phyloP scores from a whole-genome alignment of 345 rosid genomes.

The Lenwebbia sp. region DNA sequence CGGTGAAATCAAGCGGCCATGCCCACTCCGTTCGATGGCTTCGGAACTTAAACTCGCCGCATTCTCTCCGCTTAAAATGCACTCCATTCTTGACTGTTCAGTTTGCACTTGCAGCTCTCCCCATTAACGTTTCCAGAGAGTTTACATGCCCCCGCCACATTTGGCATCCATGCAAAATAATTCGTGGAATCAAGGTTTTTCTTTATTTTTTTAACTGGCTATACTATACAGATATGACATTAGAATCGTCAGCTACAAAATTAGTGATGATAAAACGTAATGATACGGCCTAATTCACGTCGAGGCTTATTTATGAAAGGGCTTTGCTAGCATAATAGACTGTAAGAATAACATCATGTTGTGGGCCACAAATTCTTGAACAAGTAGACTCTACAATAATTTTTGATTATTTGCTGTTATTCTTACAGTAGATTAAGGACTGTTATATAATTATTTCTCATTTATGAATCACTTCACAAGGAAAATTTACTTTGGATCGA shows the following conservation, averaged over 20 bases:
- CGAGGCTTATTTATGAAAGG: no score
- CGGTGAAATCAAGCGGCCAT: conserved; percentile 1
- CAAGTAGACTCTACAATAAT: no score
- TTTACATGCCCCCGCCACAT: background rate
- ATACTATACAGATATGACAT: background rate
- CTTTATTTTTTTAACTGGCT: background rate
- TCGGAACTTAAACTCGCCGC: background rate
- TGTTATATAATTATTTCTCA: no score
- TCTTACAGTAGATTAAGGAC: no score
- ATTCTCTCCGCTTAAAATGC: background rate
- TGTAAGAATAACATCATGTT: no score
- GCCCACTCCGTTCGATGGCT: background rate
- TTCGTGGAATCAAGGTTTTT: background rate
- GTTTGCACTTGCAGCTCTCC: background rate
- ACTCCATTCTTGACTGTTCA: background rate
- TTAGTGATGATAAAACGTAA: background rate
- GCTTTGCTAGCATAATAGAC: no score
- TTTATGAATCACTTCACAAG: no score
- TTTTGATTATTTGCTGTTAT: no score
- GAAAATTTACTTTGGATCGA: background rate
- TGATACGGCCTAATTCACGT: background rate
- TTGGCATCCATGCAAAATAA: background rate
- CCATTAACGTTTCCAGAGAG: background rate
- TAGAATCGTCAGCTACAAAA: background rate
- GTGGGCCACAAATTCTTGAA: no score